Conservation (phyloP, 805 yeast species). For the Wickerhamomyces pijperi region DNA sequence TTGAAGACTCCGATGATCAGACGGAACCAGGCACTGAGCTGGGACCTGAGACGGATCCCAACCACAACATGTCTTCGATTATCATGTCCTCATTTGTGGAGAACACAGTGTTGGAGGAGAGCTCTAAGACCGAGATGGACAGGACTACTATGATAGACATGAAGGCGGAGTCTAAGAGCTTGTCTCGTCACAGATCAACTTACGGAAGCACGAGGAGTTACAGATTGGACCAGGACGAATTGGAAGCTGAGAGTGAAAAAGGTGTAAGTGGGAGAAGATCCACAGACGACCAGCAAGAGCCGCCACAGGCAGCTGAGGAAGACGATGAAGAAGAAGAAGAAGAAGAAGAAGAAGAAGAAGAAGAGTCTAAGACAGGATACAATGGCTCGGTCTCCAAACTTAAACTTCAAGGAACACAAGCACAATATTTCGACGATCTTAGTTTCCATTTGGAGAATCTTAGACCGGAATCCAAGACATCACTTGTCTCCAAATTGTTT, state of each 20-base stretch:
- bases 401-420: neutral
- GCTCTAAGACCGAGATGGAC: neutral
- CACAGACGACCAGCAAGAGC: constrained; percentile 8
- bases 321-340: constrained; percentile 9
- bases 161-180: too few species aligned
- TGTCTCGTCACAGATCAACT: neutral
- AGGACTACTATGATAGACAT: neutral
- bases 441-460: neutral
- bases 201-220: neutral
- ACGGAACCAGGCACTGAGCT: too few species aligned
- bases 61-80: neutral
- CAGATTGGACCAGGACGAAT: neutral
- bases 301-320: constrained; percentile 7
- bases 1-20: neutral
- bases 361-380: neutral
- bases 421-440: neutral
- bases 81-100: neutral
- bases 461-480: neutral
- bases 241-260: too few species aligned
- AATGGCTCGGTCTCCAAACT: neutral
- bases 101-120: neutral
- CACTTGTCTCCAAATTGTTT: neutral
- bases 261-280: neutral
- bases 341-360: constrained; percentile 7
- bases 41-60: neutral